Conservation (phyloP, 352 stramenopile genomes). For the Globisporangium acanthophoron region DNA sequence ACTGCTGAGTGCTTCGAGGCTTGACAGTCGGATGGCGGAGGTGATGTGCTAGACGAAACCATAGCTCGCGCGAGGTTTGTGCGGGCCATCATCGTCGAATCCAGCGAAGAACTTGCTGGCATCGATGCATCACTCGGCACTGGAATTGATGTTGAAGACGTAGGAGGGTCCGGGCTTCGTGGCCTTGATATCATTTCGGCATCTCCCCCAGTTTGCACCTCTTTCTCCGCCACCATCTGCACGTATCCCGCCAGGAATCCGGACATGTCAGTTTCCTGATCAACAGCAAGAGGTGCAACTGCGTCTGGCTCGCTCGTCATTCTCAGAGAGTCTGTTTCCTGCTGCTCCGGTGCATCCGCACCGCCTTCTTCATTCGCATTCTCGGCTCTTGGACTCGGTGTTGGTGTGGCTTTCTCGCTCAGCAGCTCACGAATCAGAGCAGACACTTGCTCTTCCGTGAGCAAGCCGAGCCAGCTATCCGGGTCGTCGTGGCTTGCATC, state of each 20-base stretch:
- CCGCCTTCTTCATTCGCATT: background rate
- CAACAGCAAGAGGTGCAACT: background rate
- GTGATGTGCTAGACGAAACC: background rate
- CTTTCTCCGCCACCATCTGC: slow-evolving; percentile 19
- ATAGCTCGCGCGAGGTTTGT: slow-evolving; percentile 3
- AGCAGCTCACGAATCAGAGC: slow-evolving; percentile 35
- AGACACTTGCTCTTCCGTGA: slow-evolving; percentile 45
- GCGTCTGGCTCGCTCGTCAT: background rate
- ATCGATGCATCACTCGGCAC: too few relatives aligned
- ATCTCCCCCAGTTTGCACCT: slow-evolving; percentile 16
- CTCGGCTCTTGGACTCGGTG: background rate
- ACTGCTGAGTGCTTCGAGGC: background rate
- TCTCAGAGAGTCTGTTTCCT: background rate
- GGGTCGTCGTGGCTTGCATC: slow-evolving; percentile 3
- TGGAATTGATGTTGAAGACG: too few relatives aligned
- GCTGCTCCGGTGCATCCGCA: background rate
- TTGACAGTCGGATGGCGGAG: background rate
- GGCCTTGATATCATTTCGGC: background rate
- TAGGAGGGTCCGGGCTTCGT: too few relatives aligned
- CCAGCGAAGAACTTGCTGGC: background rate
- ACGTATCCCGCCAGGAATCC: slow-evolving; percentile 12
- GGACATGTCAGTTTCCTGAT: slow-evolving; percentile 28
- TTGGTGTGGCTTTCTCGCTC: slow-evolving; percentile 19
- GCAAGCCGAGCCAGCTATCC: slow-evolving; percentile 24
- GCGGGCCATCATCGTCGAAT: background rate